These are phyloP conservation scores for Psidium guajava DNA, from an alignment of 345 rosid genomes.

Conservation along the genomic window DNA sequence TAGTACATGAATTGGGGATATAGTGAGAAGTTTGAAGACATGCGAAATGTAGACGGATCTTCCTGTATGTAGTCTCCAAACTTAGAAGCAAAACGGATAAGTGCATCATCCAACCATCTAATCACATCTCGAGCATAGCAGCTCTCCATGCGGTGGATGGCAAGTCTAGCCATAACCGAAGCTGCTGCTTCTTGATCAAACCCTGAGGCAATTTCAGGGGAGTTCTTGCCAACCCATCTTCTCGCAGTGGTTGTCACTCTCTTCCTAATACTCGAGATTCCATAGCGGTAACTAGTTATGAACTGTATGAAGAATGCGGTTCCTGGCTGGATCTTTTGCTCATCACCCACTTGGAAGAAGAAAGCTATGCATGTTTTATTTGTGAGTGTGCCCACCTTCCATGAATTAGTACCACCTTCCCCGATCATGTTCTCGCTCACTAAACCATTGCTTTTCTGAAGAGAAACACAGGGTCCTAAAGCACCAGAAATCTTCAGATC, in stretches of 20 bases:
- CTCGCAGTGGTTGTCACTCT: conserved; percentile 92
- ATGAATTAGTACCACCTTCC: conserved; percentile 66
- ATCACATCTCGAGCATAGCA: conserved; percentile 69
- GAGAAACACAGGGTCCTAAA: conserved; percentile 89
- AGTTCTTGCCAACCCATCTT: conserved; percentile 76
- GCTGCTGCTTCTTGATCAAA: conserved; percentile 99
- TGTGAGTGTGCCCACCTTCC: conserved; percentile 74
- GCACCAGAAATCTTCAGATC: conserved; percentile 80
- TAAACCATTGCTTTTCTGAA: conserved; percentile 40
- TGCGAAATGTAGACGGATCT: conserved; percentile 86
- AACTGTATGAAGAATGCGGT: conserved; percentile 88
- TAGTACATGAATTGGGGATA: conserved; percentile 96
- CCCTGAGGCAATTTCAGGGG: conserved; percentile 69
- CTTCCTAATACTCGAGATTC: conserved; percentile 51
- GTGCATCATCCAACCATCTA: conserved; percentile 85
- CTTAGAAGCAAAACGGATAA: conserved; percentile 62
- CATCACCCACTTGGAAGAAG: conserved; percentile 63
- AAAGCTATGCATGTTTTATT: conserved; percentile 77
- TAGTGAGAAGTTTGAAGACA: conserved; percentile 81
- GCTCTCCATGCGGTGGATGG: conserved; percentile 65
- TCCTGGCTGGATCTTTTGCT: conserved; percentile 61
- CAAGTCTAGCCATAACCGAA: conserved; percentile 88
- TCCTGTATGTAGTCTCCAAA: conserved; percentile 86
- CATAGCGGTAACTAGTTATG: conserved; percentile 65
- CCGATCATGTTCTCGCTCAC: conserved; percentile 70